A percentile compares a stretch with the other conserved stretches of the same genome.
Evolutionary conservation across 169 alveolate species (phyloP).

Genomic region (Babesia sp.): DNA sequence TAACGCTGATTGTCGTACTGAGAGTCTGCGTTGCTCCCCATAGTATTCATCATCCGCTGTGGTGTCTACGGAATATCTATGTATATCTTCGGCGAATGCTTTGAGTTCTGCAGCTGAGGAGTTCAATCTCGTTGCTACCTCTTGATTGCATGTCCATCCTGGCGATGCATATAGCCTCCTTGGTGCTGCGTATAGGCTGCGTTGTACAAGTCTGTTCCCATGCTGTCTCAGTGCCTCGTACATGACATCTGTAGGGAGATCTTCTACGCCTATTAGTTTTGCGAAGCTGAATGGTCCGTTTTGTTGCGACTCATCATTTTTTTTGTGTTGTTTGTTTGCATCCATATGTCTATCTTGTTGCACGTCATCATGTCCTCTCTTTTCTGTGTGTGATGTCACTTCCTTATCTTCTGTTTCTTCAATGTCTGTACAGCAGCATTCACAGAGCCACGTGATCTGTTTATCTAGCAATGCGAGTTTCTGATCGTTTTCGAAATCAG

Average conservation of each 20-base stretch:
- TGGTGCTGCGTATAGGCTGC: slow-evolving; percentile 47
- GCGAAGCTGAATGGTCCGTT: background rate
- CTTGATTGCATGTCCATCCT: slow-evolving; percentile 19
- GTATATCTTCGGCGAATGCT: slow-evolving; percentile 51
- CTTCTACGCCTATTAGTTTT: slow-evolving; percentile 7
- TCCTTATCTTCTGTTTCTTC: slow-evolving; percentile 12
- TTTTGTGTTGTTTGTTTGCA: background rate
- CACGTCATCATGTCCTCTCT: background rate
- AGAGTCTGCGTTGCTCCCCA: slow-evolving; percentile 52
- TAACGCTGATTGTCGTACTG: slow-evolving; percentile 38
- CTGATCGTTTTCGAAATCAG: slow-evolving; percentile 8
- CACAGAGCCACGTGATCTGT: slow-evolving; percentile 62
- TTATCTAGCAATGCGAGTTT: slow-evolving; percentile 31
- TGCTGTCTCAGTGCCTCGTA: slow-evolving; percentile 65
- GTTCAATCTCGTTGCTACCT: slow-evolving; percentile 32
- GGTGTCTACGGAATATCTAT: slow-evolving; percentile 52
- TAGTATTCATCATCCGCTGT: slow-evolving; percentile 17
- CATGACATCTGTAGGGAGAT: slow-evolving; percentile 63
- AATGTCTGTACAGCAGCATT: slow-evolving; percentile 30
- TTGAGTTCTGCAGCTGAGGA: slow-evolving; percentile 41
- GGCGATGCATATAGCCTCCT: slow-evolving; percentile 16
- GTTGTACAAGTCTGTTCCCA: slow-evolving; percentile 61
- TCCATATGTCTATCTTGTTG: background rate
- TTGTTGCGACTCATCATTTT: background rate
- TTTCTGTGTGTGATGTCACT: background rate